These are phyloP conservation scores for Xylariaceae sp. DNA, from an alignment of 2,329 filamentous ascomycete species.

Conservation along the genomic window DNA sequence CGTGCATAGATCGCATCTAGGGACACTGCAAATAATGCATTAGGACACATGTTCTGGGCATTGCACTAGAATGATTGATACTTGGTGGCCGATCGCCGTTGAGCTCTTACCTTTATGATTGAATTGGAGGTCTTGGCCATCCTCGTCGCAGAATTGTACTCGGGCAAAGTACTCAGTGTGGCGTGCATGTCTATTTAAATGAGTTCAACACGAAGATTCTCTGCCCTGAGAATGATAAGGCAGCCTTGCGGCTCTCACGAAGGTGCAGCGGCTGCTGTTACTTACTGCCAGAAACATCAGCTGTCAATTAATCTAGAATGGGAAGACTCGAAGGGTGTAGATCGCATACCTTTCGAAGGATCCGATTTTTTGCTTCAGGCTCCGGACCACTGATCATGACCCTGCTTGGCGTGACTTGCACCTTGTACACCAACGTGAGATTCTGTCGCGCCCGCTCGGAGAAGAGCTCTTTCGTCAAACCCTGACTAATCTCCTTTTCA, in stretches of 20 bases:
- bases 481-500: constrained; percentile 38
- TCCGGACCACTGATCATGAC: constrained; percentile 60
- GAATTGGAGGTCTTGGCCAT: constrained; percentile 61
- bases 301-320: no score
- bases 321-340: no score
- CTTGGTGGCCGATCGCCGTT: not conserved
- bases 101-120: constrained; percentile 39
- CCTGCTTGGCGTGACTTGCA: constrained; percentile 58
- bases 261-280: no score
- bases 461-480: constrained; percentile 23
- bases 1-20: constrained; percentile 53
- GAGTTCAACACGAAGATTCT: no score
- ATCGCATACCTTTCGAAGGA: constrained; percentile 54
- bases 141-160: constrained; percentile 72
- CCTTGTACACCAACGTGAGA: constrained; percentile 52
- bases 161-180: constrained; percentile 65
- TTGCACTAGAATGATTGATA: not conserved
- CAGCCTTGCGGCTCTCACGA: no score
- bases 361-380: constrained; percentile 65
- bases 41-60: no score
- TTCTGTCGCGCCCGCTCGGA: constrained; percentile 35
- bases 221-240: no score
- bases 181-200: constrained; percentile 41
- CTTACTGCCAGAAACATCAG: no score
- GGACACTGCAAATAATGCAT: constrained; percentile 30